Evolutionary conservation across 257 asterid species (phyloP).

Genomic region (Craterostigma plantagineum): DNA sequence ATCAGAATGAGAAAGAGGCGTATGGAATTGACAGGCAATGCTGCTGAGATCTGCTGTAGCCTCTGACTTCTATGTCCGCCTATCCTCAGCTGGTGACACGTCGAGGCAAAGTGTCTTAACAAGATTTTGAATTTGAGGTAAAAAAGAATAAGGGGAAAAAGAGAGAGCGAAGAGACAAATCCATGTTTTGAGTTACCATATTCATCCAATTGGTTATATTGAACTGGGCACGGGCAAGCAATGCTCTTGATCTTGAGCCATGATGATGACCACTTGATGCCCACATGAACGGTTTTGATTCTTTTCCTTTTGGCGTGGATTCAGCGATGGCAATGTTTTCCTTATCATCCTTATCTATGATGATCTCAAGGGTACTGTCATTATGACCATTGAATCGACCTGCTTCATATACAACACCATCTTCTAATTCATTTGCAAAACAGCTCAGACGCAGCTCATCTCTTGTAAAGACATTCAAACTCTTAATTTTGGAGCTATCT

Average conservation of each 20-base stretch:
- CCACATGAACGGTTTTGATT: constrained; percentile 25
- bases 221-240: constrained; percentile 13
- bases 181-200: constrained; percentile 22
- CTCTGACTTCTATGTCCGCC: constrained; percentile 26
- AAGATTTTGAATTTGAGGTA: constrained; percentile 4
- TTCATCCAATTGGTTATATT: constrained; percentile 32
- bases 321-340: constrained; percentile 16
- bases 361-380: constrained; percentile 30
- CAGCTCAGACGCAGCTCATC: constrained; percentile 3
- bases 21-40: constrained; percentile 31
- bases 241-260: constrained; percentile 19
- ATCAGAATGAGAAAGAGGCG: constrained; percentile 40
- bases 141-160: neutral
- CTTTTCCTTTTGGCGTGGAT: constrained; percentile 52
- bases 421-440: constrained; percentile 7
- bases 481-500: constrained; percentile 10
- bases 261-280: constrained; percentile 18
- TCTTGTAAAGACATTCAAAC: constrained; percentile 5
- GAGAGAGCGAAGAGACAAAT: neutral
- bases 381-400: constrained; percentile 21
- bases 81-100: constrained; percentile 40
- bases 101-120: constrained; percentile 7
- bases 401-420: constrained; percentile 14
- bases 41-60: constrained; percentile 21
- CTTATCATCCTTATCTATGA: constrained; percentile 29